Base-by-base conservation (phyloP, 192 early-diverging fungal genomes). In the Coemansia furcata region DNA sequence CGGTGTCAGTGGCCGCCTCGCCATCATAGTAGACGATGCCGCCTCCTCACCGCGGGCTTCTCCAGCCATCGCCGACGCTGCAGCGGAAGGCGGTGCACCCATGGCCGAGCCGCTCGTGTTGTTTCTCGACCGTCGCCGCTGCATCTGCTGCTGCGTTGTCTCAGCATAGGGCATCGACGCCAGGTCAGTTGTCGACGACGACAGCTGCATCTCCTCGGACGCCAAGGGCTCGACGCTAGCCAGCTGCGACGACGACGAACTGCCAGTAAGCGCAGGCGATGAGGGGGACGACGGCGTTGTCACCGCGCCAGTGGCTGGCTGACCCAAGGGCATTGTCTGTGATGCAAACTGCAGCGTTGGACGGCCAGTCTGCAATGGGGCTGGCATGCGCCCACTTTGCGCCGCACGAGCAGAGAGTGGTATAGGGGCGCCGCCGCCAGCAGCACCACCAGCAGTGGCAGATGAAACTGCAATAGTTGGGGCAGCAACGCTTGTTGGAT, bases 1-100 rank as follows among this genome's bases (percentile, higher is more conserved):
- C 6, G 80, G 80, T 36, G 80, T 82, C 42, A 82, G 69, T 36
- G 80, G 80, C 14, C 80, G 74, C 58, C 80, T 71, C 5, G 71
- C 43, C 35, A 67, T 62, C 33, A 76, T 46, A 15, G 61, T 66
- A n/a, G 67, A 62, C 10, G 76, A 57, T 32, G 76, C 9, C 26
- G 52, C 21, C 46, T 54, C 67, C 14, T 65, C 58, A 23, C 39
- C 2, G 21, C 58, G 67, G 8, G 72, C 19, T 1, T 44, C 66
- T 3, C 67, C 37, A 10, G 21, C 71, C 42, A 76, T 67, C 23
- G 78, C 68, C 44, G 74, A 57, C 3, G 44, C 65, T 14, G 50
- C 38, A 4, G 30, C 65, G 32, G 58, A 58, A 7, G 71, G 59
- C 49, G 67, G 63, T 8, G 30, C 30, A 4, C 54, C 54, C 29